Conservation (phyloP, 768 basidiomycete genomes). For the Tricholomella constricta region DNA sequence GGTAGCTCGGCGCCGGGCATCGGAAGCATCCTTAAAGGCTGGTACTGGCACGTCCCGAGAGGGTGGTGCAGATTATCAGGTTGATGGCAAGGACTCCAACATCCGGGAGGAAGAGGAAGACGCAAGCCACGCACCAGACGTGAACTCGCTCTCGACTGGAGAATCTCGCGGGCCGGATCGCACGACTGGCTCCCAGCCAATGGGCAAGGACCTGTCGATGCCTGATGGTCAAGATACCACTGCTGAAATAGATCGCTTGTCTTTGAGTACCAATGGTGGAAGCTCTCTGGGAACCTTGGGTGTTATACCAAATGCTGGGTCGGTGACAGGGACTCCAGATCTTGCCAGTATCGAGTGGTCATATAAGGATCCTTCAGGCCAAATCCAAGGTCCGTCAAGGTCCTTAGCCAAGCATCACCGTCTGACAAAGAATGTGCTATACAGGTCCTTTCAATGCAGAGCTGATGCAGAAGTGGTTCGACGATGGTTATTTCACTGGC, state of each 20-base stretch:
- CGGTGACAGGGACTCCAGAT: slow-evolving; percentile 54
- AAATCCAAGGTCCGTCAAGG: slow-evolving; percentile 72
- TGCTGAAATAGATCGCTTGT: slow-evolving; percentile 16
- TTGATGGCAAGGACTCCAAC: slow-evolving; percentile 44
- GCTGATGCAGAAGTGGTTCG: slow-evolving; percentile 93
- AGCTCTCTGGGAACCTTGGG: slow-evolving; percentile 16
- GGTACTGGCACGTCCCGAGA: slow-evolving; percentile 39
- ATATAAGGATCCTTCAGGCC: slow-evolving; percentile 91
- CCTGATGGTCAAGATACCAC: slow-evolving; percentile 1
- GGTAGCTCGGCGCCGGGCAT: slow-evolving; percentile 62
- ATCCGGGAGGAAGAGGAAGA: slow-evolving; percentile 67
- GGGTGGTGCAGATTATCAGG: slow-evolving; percentile 37
- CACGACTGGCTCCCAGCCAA: neutral
- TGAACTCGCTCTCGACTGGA: slow-evolving; percentile 3
- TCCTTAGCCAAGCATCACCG: neutral
- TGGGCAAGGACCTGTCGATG: neutral
- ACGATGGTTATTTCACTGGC: slow-evolving; percentile 84
- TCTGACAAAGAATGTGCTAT: slow-evolving; percentile 8
- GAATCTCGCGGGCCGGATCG: slow-evolving; percentile 1
- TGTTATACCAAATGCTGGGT: slow-evolving; percentile 19
- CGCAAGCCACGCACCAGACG: slow-evolving; percentile 17
- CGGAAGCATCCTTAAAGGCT: slow-evolving; percentile 53
- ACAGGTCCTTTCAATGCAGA: slow-evolving; percentile 88
- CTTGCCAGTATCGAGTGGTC: slow-evolving; percentile 78
- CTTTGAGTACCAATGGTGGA: slow-evolving; percentile 16